phyloP scores from a whole-genome alignment of 208 protist genomes.

The Leishmania martiniquensis region DNA sequence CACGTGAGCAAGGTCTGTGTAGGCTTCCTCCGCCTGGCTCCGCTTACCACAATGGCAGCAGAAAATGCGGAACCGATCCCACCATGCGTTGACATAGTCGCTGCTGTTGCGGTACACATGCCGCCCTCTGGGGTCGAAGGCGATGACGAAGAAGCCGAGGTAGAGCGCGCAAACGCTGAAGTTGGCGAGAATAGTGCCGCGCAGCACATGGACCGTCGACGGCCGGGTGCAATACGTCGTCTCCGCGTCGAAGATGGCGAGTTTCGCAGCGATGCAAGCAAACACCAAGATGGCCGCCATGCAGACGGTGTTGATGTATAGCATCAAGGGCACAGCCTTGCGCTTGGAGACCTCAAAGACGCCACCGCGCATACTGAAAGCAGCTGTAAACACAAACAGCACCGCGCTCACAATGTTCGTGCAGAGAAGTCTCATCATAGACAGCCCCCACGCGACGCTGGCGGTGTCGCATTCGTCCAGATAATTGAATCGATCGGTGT shows the following conservation, averaged over 20 bases:
- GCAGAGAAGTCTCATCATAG: constrained; percentile 42
- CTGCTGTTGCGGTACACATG: constrained; percentile 36
- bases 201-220: constrained; percentile 35
- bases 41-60: constrained; percentile 51
- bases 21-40: constrained; percentile 46
- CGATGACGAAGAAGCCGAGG: constrained; percentile 40
- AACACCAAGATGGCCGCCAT: constrained; percentile 39
- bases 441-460: constrained; percentile 8
- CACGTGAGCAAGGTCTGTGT: constrained; percentile 56
- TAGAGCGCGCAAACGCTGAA: constrained; percentile 37
- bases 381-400: constrained; percentile 41
- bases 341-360: constrained; percentile 80
- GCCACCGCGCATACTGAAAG: constrained; percentile 56
- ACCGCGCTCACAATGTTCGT: constrained; percentile 37
- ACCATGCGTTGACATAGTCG: constrained; percentile 76
- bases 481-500: constrained; percentile 18
- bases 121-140: constrained; percentile 61
- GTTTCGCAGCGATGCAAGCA: constrained; percentile 33
- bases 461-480: constrained; percentile 12
- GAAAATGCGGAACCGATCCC: constrained; percentile 55
- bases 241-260: constrained; percentile 46
- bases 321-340: constrained; percentile 43
- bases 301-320: constrained; percentile 51
- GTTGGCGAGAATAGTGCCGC: constrained; percentile 41
- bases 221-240: constrained; percentile 16